These are phyloP conservation scores for Leersia perrieri DNA, from an alignment of 176 grass and related monocot species.

Conservation along the genomic window DNA sequence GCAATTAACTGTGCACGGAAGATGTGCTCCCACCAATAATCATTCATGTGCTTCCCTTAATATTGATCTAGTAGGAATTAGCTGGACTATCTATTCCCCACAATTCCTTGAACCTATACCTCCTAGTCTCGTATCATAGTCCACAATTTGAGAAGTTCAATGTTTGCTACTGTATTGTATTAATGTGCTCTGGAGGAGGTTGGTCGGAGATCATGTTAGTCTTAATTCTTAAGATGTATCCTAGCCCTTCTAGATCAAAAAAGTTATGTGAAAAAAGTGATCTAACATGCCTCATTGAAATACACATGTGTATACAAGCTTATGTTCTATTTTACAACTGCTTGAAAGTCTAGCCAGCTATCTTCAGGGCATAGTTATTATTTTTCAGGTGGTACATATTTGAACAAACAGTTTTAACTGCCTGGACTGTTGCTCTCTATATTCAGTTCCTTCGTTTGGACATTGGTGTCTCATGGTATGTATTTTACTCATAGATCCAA, in stretches of 20 bases:
- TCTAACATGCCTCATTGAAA: neutral
- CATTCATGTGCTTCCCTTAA: neutral
- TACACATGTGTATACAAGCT: neutral
- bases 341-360: neutral
- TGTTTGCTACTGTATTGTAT: neutral
- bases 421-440: slow-evolving; percentile 72
- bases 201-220: neutral
- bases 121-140: neutral
- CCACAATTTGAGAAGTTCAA: neutral
- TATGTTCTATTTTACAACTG: slow-evolving; percentile 2
- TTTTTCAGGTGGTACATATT: slow-evolving; percentile 80
- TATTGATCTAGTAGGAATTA: slow-evolving; percentile 8
- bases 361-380: neutral
- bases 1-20: slow-evolving; percentile 1
- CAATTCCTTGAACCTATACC: slow-evolving; percentile 10
- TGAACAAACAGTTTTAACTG: slow-evolving; percentile 53
- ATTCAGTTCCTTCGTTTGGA: slow-evolving; percentile 50
- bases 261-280: neutral
- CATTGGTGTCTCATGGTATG: slow-evolving; percentile 50
- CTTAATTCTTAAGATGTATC: neutral
- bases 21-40: neutral
- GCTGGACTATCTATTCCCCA: neutral
- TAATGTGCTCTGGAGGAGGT: neutral
- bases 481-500: neutral
- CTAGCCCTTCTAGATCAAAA: neutral